Evolutionary conservation across 2,329 filamentous ascomycete genomes (phyloP).

Genomic region (Trichoderma brevicompactum): DNA sequence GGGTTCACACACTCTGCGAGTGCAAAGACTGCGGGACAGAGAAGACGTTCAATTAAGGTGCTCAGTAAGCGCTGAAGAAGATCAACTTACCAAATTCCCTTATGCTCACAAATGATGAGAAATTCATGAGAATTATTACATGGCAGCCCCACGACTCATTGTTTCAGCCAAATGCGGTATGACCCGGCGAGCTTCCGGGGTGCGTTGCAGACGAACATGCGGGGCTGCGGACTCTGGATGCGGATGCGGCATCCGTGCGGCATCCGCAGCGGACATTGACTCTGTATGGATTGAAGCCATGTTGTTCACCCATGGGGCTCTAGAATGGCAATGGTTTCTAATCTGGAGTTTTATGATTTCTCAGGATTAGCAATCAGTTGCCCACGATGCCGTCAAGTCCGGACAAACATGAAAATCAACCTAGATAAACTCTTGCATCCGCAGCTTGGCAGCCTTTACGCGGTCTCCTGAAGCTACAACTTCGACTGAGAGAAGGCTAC

Average conservation of each 20-base stretch:
- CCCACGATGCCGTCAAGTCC: not conserved
- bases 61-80: too few relatives aligned
- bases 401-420: not conserved
- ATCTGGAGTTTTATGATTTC: not conserved
- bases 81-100: too few relatives aligned
- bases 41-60: not conserved
- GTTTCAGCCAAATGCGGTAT: not conserved
- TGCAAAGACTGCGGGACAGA: not conserved
- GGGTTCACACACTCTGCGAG: not conserved
- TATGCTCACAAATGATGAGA: not conserved
- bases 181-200: not conserved
- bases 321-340: not conserved
- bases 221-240: constrained; percentile 9
- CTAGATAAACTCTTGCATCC: not conserved
- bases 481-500: not conserved
- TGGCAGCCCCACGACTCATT: not conserved
- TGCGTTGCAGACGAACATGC: constrained; percentile 6
- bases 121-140: not conserved
- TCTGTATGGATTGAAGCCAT: not conserved
- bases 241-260: constrained; percentile 7
- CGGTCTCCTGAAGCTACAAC: not conserved
- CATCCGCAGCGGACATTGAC: constrained; percentile 1
- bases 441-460: not conserved
- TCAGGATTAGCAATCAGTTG: not conserved
- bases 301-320: not conserved